These are phyloP conservation scores for Simmondsia chinensis DNA, from an alignment of 148 eudicot genomes.

Conservation along the genomic window DNA sequence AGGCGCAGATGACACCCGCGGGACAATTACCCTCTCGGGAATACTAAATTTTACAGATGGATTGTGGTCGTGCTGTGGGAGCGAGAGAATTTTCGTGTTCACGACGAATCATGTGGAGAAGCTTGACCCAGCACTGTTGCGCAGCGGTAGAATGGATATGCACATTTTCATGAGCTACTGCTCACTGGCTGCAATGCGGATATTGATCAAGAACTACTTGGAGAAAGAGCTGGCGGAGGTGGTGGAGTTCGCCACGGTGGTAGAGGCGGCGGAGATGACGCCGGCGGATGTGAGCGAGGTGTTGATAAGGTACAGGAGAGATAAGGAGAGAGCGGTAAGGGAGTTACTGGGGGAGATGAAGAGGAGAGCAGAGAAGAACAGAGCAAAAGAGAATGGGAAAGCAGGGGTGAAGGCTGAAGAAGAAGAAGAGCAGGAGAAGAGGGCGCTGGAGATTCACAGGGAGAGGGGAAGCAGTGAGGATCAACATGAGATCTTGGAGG, in stretches of 20 bases:
- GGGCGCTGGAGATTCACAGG: slow-evolving; percentile 54
- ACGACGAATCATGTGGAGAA: slow-evolving; percentile 88
- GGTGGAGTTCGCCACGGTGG: slow-evolving; percentile 26
- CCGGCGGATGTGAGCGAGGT: slow-evolving; percentile 93
- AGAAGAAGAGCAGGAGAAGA: slow-evolving; percentile 78
- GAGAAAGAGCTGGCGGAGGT: slow-evolving; percentile 34
- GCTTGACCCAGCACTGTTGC: slow-evolving; percentile 78
- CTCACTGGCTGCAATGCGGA: slow-evolving; percentile 39
- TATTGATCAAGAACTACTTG: slow-evolving; percentile 58
- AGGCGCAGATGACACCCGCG: slow-evolving; percentile 16
- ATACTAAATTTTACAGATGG: slow-evolving; percentile 87
- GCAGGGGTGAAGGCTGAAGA: slow-evolving; percentile 16
- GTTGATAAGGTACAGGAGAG: slow-evolving; percentile 59
- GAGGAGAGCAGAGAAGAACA: slow-evolving; percentile 28
- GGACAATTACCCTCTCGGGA: slow-evolving; percentile 66
- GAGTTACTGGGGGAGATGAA: slow-evolving; percentile 50
- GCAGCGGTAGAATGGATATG: slow-evolving; percentile 97
- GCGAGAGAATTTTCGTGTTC: slow-evolving; percentile 87
- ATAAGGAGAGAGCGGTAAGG: slow-evolving; percentile 35
- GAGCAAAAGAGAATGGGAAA: not conserved
- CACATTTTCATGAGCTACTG: slow-evolving; percentile 78
- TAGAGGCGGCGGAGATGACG: slow-evolving; percentile 56
- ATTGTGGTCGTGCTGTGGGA: slow-evolving; percentile 93
- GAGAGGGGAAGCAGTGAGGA: not conserved
- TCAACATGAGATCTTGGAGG: too few species aligned